phyloP scores from a whole-genome alignment of 2,329 filamentous ascomycete genomes.

The Hypoxylon sp. region DNA sequence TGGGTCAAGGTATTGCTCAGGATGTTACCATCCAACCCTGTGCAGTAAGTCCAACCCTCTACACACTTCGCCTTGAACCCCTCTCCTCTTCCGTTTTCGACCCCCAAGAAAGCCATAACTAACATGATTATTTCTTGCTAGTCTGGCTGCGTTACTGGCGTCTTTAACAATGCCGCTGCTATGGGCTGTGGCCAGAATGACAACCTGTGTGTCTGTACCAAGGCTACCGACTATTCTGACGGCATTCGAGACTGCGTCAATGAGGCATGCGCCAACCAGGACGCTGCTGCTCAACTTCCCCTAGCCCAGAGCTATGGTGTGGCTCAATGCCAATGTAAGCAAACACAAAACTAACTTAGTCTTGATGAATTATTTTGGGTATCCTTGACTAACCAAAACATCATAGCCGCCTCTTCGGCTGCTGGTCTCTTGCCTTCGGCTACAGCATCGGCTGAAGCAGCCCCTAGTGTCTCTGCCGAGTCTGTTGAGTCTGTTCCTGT shows the following conservation, averaged over 20 bases:
- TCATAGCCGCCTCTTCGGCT: slow-evolving; percentile 32
- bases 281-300: slow-evolving; percentile 44
- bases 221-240: slow-evolving; percentile 40
- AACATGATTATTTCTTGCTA: slow-evolving; percentile 18
- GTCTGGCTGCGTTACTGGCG: slow-evolving; percentile 43
- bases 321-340: slow-evolving; percentile 46
- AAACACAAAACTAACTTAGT: neutral
- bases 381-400: slow-evolving; percentile 8
- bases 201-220: slow-evolving; percentile 52
- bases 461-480: neutral
- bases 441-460: too few relatives aligned
- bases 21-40: slow-evolving; percentile 32
- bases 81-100: neutral
- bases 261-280: slow-evolving; percentile 40
- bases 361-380: neutral
- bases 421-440: slow-evolving; percentile 14
- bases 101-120: slow-evolving; percentile 19
- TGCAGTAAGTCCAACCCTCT: slow-evolving; percentile 42
- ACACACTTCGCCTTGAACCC: neutral
- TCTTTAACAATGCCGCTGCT: slow-evolving; percentile 32
- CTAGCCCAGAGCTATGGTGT: slow-evolving; percentile 40
- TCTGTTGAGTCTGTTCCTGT: too few relatives aligned
- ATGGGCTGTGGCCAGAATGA: slow-evolving; percentile 44
- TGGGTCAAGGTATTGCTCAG: slow-evolving; percentile 39
- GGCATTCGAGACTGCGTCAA: slow-evolving; percentile 54